Evolutionary conservation across 805 yeast genomes (phyloP).

Genomic region (Kodamaea fukazawae): DNA sequence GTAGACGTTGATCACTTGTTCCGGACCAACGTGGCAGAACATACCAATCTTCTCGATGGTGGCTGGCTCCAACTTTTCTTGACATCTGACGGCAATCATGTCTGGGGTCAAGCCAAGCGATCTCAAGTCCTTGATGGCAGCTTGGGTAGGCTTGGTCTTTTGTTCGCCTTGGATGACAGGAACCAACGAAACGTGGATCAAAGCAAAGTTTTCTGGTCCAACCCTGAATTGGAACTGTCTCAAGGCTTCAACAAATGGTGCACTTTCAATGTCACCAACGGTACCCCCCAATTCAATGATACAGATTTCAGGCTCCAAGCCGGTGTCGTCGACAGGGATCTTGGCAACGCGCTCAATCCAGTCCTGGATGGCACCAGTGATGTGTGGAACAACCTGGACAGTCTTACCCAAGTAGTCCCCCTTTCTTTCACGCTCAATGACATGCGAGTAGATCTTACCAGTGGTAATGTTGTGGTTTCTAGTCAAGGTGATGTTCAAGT

Average conservation of each 20-base stretch:
- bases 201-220: conserved; percentile 88
- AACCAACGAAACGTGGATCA: conserved; percentile 94
- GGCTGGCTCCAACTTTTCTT: conserved; percentile 71
- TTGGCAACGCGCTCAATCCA: conserved; percentile 95
- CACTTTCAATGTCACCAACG: conserved; percentile 98
- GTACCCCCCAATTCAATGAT: conserved; percentile 98
- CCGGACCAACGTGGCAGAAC: conserved; percentile 99
- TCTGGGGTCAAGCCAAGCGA: conserved; percentile 93
- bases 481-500: conserved; percentile 88
- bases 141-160: conserved; percentile 99
- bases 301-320: conserved; percentile 91
- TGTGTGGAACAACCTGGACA: conserved; percentile 99
- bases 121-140: conserved; percentile 95
- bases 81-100: conserved; percentile 97
- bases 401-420: conserved; percentile 98
- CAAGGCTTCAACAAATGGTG: conserved; percentile 97
- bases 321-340: conserved; percentile 88
- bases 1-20: conserved; percentile 94
- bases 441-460: conserved; percentile 93
- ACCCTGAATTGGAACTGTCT: conserved; percentile 99
- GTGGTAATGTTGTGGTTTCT: conserved; percentile 96
- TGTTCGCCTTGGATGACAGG: conserved; percentile 99
- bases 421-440: conserved; percentile 89
- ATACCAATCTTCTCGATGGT: conserved; percentile 96
- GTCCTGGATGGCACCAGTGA: conserved; percentile 95